phyloP scores from a whole-genome alignment of 208 protist species.

The Leishmania tarentolae region DNA sequence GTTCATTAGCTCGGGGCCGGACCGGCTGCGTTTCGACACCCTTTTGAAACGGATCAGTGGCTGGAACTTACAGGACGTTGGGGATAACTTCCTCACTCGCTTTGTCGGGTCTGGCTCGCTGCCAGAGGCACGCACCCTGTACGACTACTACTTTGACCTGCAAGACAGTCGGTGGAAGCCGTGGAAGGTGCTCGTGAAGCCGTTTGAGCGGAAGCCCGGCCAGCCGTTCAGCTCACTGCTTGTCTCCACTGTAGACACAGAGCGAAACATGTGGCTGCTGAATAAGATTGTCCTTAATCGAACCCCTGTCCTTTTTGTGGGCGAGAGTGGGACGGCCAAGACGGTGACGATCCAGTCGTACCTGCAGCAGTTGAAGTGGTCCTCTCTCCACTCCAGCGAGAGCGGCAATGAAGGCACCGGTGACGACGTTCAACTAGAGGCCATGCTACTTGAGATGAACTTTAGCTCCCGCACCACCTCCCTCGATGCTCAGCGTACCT shows the following conservation, averaged over 20 bases:
- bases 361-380: slow-evolving; percentile 86
- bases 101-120: slow-evolving; percentile 91
- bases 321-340: slow-evolving; percentile 98
- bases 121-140: slow-evolving; percentile 94
- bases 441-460: slow-evolving; percentile 96
- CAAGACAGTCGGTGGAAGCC: slow-evolving; percentile 94
- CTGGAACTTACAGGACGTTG: slow-evolving; percentile 91
- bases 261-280: slow-evolving; percentile 97
- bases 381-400: slow-evolving; percentile 40
- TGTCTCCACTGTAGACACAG: slow-evolving; percentile 98
- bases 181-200: slow-evolving; percentile 94
- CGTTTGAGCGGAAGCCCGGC: slow-evolving; percentile 87
- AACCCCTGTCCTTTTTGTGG: slow-evolving; percentile 96
- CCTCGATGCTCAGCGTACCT: slow-evolving; percentile 95
- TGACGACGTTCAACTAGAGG: slow-evolving; percentile 82
- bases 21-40: slow-evolving; percentile 93
- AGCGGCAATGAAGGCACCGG: neutral
- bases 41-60: slow-evolving; percentile 95
- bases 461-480: slow-evolving; percentile 97
- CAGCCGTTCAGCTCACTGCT: slow-evolving; percentile 96
- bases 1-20: slow-evolving; percentile 69
- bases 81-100: slow-evolving; percentile 90
- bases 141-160: slow-evolving; percentile 97
- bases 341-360: slow-evolving; percentile 98
- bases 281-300: slow-evolving; percentile 92